A percentile compares a stretch with the other conserved stretches of the same genome.
phyloP scores from a whole-genome alignment of 257 asterid species.

The Solanum piurae region DNA sequence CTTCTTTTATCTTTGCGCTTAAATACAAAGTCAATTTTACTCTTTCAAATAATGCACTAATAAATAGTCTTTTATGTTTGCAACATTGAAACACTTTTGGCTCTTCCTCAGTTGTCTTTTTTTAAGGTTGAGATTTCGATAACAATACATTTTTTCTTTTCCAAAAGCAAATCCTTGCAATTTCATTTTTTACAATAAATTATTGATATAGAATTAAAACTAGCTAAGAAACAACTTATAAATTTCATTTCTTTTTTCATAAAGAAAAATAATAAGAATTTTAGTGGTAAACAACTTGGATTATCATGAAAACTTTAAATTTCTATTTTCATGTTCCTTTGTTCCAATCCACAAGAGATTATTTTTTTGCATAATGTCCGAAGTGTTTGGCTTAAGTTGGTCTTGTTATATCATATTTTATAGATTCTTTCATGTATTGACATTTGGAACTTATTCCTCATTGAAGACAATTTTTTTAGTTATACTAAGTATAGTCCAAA shows the following conservation, averaged over 20 bases:
- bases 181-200: too few species aligned
- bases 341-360: neutral
- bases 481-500: neutral
- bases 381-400: neutral
- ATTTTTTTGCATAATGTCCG: neutral
- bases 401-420: neutral
- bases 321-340: neutral
- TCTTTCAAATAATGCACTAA: neutral
- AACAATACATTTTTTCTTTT: neutral
- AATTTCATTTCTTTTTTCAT: neutral
- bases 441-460: neutral
- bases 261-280: neutral
- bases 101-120: neutral
- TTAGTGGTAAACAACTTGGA: neutral
- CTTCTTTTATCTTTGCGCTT: neutral
- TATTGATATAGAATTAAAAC: neutral
- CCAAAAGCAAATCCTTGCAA: neutral
- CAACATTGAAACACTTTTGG: neutral
- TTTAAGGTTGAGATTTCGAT: neutral
- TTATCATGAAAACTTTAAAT: neutral
- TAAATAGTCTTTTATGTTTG: neutral
- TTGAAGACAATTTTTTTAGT: neutral
- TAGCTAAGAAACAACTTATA: neutral
- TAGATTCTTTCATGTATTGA: neutral
- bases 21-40: neutral